These are phyloP conservation scores for Claviceps monticola DNA, from an alignment of 2,329 filamentous ascomycete genomes.

Conservation along the genomic window DNA sequence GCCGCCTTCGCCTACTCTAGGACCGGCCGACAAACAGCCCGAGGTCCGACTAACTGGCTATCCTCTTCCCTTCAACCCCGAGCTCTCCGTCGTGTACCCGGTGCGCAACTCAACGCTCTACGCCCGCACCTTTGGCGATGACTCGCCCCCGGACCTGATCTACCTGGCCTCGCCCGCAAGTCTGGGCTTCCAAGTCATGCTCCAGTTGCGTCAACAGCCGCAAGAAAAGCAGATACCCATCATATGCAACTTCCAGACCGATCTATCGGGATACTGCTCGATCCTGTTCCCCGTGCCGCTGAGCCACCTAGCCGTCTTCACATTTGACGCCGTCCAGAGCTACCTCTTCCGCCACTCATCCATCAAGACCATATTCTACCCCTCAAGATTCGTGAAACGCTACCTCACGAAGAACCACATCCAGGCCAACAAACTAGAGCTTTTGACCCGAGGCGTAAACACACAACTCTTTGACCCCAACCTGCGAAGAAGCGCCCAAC, in stretches of 20 bases:
- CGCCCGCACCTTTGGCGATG: slow-evolving; percentile 40
- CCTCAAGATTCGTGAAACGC: slow-evolving; percentile 45
- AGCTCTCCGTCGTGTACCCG: slow-evolving; percentile 56
- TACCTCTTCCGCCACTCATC: slow-evolving; percentile 49
- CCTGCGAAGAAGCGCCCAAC: slow-evolving; percentile 30
- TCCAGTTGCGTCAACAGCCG: slow-evolving; percentile 50
- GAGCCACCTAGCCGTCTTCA: slow-evolving; percentile 44
- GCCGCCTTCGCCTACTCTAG: slow-evolving; percentile 19
- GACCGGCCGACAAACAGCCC: slow-evolving; percentile 18
- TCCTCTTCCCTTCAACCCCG: slow-evolving; percentile 56
- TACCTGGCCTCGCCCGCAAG: slow-evolving; percentile 58
- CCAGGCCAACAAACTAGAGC: slow-evolving; percentile 40
- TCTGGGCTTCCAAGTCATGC: slow-evolving; percentile 55
- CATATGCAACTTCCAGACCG: slow-evolving; percentile 59
- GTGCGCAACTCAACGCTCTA: slow-evolving; percentile 51
- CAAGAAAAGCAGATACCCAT: slow-evolving; percentile 40
- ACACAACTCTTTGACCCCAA: slow-evolving; percentile 45
- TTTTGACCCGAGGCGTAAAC: slow-evolving; percentile 52
- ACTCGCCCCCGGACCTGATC: slow-evolving; percentile 45
- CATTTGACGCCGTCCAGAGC: slow-evolving; percentile 49
- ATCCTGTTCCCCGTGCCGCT: slow-evolving; percentile 55
- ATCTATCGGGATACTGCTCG: slow-evolving; percentile 53
- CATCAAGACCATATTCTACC: slow-evolving; percentile 56
- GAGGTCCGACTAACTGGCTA: slow-evolving; percentile 51
- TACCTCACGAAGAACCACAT: slow-evolving; percentile 47